Conservation (phyloP, 1,139 yeast genomes). For the Protomyces inouyei region DNA sequence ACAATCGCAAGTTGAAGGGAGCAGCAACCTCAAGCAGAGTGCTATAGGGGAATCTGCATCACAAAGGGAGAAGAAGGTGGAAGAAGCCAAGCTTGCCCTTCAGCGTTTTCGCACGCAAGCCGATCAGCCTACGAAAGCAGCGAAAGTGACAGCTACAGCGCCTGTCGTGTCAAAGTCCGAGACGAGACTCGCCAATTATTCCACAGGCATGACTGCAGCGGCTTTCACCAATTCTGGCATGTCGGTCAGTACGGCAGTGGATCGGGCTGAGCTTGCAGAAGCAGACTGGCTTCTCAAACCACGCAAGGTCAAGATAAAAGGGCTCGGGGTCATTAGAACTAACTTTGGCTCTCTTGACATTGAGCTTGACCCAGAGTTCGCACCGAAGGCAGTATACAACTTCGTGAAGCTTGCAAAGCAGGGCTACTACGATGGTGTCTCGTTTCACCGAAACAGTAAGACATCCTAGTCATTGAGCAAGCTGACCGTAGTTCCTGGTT, state of each 20-base stretch:
- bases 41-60: constrained; percentile 16
- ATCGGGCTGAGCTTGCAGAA: constrained; percentile 33
- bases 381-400: constrained; percentile 48
- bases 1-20: background rate
- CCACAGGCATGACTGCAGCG: constrained; percentile 40
- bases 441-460: constrained; percentile 45
- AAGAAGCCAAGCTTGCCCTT: constrained; percentile 20
- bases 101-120: background rate
- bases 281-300: constrained; percentile 38
- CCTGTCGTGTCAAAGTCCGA: background rate
- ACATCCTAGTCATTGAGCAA: background rate
- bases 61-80: constrained; percentile 4
- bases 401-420: constrained; percentile 43
- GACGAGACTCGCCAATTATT: constrained; percentile 21
- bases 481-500: constrained; percentile 40
- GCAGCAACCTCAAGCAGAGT: background rate
- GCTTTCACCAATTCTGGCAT: constrained; percentile 41
- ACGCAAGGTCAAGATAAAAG: constrained; percentile 37
- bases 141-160: background rate
- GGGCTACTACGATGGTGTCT: constrained; percentile 44
- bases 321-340: constrained; percentile 43
- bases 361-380: constrained; percentile 41
- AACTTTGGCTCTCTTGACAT: constrained; percentile 37
- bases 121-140: background rate
- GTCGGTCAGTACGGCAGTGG: constrained; percentile 36